phyloP scores from a whole-genome alignment of 345 rosid genomes.

The Cochlearia excelsa region DNA sequence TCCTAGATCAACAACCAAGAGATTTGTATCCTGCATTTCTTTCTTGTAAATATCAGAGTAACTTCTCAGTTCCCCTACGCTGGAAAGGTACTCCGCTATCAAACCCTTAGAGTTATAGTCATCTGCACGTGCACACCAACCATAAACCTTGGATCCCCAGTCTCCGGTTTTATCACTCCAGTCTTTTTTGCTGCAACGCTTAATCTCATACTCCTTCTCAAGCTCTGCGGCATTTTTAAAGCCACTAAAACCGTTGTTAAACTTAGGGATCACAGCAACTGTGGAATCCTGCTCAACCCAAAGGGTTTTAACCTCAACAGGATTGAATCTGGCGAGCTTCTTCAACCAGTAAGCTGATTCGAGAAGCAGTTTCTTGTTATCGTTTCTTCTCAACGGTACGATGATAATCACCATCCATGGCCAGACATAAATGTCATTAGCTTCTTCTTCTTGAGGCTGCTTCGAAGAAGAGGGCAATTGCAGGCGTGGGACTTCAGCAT shows the following conservation, averaged over 20 bases:
- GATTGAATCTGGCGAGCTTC: slow-evolving; percentile 56
- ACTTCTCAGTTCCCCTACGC: slow-evolving; percentile 55
- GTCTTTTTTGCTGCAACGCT: slow-evolving; percentile 47
- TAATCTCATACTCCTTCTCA: slow-evolving; percentile 51
- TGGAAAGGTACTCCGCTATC: slow-evolving; percentile 62
- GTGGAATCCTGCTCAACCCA: slow-evolving; percentile 41
- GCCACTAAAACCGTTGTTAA: slow-evolving; percentile 61
- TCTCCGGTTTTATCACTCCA: slow-evolving; percentile 44
- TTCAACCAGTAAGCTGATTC: slow-evolving; percentile 55
- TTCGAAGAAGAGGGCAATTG: background rate
- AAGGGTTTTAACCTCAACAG: slow-evolving; percentile 47
- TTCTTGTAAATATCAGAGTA: slow-evolving; percentile 51
- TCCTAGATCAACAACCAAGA: slow-evolving; percentile 52
- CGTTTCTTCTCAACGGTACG: slow-evolving; percentile 36
- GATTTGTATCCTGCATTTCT: slow-evolving; percentile 36
- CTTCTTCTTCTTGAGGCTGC: slow-evolving; percentile 24
- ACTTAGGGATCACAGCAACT: slow-evolving; percentile 55
- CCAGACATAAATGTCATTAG: slow-evolving; percentile 54
- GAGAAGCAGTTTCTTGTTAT: slow-evolving; percentile 32
- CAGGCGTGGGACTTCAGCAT: slow-evolving; percentile 37
- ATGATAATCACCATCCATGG: slow-evolving; percentile 86
- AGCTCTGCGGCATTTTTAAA: slow-evolving; percentile 23
- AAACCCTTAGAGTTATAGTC: slow-evolving; percentile 57
- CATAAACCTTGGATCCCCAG: slow-evolving; percentile 48
- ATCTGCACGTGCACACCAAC: slow-evolving; percentile 80